A percentile compares a stretch with the other conserved stretches of the same genome.
phyloP scores from a whole-genome alignment of 495 filamentous ascomycete genomes.

The Aspergillus sclerotioniger region DNA sequence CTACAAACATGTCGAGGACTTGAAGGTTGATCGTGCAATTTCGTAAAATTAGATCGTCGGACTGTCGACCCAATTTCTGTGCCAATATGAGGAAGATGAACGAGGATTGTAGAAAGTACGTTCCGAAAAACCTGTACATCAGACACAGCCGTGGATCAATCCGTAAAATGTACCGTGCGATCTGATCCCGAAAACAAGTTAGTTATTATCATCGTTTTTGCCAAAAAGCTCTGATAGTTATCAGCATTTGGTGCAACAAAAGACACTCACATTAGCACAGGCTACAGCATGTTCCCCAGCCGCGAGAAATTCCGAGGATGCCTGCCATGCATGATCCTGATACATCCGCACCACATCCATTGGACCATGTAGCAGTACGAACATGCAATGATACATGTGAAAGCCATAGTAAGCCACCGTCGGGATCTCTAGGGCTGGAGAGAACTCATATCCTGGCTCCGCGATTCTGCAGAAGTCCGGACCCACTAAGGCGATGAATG shows the following conservation, averaged over 20 bases:
- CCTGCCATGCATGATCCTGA: constrained; percentile 2
- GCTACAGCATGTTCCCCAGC: constrained; percentile 1
- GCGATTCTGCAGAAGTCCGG: neutral
- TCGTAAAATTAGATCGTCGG: neutral
- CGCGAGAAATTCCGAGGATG: neutral
- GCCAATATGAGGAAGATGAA: constrained; percentile 5
- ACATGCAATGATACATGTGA: constrained; percentile 6
- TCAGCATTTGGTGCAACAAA: too few relatives aligned
- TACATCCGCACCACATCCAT: constrained; percentile 7
- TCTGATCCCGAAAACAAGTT: neutral
- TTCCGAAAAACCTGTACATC: constrained; percentile 2
- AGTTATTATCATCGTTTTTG: neutral
- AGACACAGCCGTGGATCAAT: neutral
- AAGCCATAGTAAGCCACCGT: constrained; percentile 2
- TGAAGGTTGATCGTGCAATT: constrained; percentile 1
- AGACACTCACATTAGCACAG: neutral
- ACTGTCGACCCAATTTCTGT: neutral
- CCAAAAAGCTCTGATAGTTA: neutral
- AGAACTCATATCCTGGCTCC: neutral
- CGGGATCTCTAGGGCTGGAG: neutral
- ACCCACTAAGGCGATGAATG: neutral
- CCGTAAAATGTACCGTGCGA: neutral
- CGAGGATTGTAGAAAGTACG: neutral
- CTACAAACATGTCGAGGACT: constrained; percentile 2
- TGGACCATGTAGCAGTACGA: neutral